Conservation (phyloP, 2,329 filamentous ascomycete species). For the Sporothrix dimorphospora region DNA sequence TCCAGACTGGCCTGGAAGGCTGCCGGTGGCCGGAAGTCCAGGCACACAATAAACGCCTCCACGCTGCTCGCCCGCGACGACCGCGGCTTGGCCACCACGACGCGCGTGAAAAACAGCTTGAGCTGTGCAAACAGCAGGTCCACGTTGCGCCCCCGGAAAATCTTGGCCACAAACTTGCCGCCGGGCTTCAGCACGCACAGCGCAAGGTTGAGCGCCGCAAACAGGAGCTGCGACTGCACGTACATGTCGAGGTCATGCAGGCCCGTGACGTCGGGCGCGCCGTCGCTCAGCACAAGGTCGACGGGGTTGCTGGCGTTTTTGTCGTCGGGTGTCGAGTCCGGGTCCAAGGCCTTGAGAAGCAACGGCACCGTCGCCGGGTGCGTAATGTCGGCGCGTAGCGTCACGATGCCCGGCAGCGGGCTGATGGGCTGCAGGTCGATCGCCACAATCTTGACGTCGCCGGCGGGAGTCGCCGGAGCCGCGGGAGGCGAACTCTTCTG, state of each 20-base stretch:
- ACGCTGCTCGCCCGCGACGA: slow-evolving; percentile 95
- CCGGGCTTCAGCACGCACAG: slow-evolving; percentile 85
- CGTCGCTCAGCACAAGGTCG: slow-evolving; percentile 92
- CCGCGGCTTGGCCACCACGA: slow-evolving; percentile 89
- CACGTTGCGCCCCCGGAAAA: slow-evolving; percentile 94
- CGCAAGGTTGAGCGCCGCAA: slow-evolving; percentile 89
- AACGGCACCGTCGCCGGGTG: slow-evolving; percentile 94
- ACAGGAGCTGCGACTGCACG: slow-evolving; percentile 92
- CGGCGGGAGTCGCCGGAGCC: too few species aligned
- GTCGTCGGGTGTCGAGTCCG: slow-evolving; percentile 48
- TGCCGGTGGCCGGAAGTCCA: slow-evolving; percentile 79
- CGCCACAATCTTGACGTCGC: slow-evolving; percentile 89
- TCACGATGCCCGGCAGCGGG: slow-evolving; percentile 88
- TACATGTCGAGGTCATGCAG: slow-evolving; percentile 98
- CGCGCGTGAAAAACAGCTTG: slow-evolving; percentile 83
- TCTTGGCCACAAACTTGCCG: slow-evolving; percentile 97
- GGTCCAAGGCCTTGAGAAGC: slow-evolving; percentile 81
- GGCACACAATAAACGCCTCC: slow-evolving; percentile 94
- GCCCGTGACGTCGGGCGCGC: slow-evolving; percentile 94
- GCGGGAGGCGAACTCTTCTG: too few species aligned
- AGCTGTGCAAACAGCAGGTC: slow-evolving; percentile 93
- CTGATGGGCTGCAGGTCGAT: slow-evolving; percentile 97
- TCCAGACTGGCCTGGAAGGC: slow-evolving; percentile 77
- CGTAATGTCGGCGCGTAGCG: slow-evolving; percentile 92
- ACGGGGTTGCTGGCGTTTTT: slow-evolving; percentile 69